A percentile compares a stretch with the other conserved stretches of the same genome.
These are phyloP conservation scores for Aspergillus panamensis DNA, from an alignment of 495 filamentous ascomycete species.

Conservation along the genomic window DNA sequence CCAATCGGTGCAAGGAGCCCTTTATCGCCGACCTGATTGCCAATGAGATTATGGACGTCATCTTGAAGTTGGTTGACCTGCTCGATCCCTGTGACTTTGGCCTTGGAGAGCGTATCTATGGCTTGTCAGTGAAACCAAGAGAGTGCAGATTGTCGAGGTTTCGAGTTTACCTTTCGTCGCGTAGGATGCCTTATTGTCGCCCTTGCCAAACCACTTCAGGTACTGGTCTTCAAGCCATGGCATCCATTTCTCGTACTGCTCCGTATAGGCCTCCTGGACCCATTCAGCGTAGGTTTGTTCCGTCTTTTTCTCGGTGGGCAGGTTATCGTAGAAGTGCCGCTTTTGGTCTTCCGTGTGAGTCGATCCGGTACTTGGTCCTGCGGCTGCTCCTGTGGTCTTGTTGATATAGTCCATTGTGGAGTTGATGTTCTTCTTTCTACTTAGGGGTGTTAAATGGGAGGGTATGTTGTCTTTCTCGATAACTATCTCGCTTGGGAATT, in stretches of 20 bases:
- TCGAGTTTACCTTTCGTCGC: slow-evolving; percentile 50
- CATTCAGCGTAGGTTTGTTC: slow-evolving; percentile 47
- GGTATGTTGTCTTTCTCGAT: no score
- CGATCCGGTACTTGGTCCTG: background rate
- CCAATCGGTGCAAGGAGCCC: slow-evolving; percentile 60
- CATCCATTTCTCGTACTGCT: slow-evolving; percentile 68
- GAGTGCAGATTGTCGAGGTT: background rate
- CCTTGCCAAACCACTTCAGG: slow-evolving; percentile 63
- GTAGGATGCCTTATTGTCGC: slow-evolving; percentile 68
- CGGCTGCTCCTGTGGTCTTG: slow-evolving; percentile 2
- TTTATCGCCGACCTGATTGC: slow-evolving; percentile 59
- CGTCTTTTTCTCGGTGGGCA: slow-evolving; percentile 16
- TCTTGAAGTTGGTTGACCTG: slow-evolving; percentile 64
- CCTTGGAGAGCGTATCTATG: slow-evolving; percentile 55
- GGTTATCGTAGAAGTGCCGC: slow-evolving; percentile 18
- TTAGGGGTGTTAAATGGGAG: no score
- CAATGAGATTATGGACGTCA: slow-evolving; percentile 53
- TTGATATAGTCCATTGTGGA: slow-evolving; percentile 9
- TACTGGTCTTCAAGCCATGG: slow-evolving; percentile 73
- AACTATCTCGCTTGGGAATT: no score
- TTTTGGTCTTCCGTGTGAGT: slow-evolving; percentile 23
- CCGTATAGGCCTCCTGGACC: slow-evolving; percentile 56
- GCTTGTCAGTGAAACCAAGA: background rate
- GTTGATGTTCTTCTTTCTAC: no score
- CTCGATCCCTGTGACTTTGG: slow-evolving; percentile 60